Evolutionary conservation across 2,329 filamentous ascomycete genomes (phyloP).

Genomic region (Metarhizium brunneum): DNA sequence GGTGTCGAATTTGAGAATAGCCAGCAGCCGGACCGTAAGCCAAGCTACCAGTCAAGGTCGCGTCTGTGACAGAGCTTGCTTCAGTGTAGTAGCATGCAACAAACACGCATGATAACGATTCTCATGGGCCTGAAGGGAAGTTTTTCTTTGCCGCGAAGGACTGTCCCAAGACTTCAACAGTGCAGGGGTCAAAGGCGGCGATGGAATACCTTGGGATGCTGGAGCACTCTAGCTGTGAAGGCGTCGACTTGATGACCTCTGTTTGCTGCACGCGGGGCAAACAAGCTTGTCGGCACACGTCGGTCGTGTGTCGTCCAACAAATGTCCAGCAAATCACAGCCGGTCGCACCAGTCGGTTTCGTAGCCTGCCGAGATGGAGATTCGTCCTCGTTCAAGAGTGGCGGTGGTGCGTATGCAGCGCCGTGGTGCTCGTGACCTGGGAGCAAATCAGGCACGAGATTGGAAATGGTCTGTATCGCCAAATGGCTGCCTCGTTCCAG

Average conservation of each 20-base stretch:
- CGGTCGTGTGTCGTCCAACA: neutral
- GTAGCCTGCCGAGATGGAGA: neutral
- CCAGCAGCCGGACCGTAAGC: neutral
- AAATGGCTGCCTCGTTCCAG: no score
- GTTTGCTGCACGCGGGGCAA: neutral
- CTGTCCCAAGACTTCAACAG: no score
- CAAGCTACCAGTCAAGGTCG: neutral
- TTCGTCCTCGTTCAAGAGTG: neutral
- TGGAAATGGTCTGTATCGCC: no score
- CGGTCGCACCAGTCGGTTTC: neutral
- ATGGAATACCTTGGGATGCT: neutral
- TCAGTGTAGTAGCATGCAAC: neutral
- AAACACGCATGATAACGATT: neutral
- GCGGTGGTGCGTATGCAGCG: neutral
- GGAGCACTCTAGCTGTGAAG: neutral
- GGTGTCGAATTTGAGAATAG: no score
- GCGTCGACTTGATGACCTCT: neutral
- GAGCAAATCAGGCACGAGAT: conserved; percentile 1
- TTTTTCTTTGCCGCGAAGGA: neutral
- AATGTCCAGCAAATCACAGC: neutral
- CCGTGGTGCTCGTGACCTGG: conserved; percentile 2
- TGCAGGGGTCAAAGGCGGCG: neutral
- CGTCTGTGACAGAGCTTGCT: neutral
- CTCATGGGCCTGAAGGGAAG: neutral
- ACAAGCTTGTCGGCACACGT: neutral